Base-by-base conservation (phyloP, 2,329 filamentous ascomycete genomes). In the Colletotrichum lupini region DNA sequence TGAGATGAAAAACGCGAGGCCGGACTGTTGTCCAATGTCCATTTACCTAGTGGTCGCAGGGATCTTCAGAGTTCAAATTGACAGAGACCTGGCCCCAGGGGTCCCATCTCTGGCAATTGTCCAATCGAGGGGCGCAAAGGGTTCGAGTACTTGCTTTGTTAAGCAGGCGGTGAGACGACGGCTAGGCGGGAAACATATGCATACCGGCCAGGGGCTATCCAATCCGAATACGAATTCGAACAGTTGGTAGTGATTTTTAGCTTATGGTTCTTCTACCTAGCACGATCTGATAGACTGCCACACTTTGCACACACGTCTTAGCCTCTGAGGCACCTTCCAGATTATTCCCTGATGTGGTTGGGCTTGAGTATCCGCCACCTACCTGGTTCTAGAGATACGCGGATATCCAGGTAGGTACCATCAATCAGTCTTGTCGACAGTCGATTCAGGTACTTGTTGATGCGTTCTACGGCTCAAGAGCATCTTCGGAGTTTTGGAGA, bases 141-240 rank as follows among this genome's bases (percentile, higher is more conserved):
- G 24, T 16, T 22, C 1, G 2, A 8, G 8, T 16, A 19, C 42
- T 46, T 16, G 46, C 68, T 60, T 56, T 28, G 19, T 67, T 57
- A 14, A 71, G 68, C 63, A 61, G 56, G 63, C 68, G 68, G 64
- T 71, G 68, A 55, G 9, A 11, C 22, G 16, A 46, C 7, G 19
- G 60, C 24, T 46, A 4, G 8, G 24, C 26, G 16, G 52, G 42
- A 52, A 58, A 57, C 63, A 49, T 49, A 28, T 52, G 26, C 53
- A 52, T 14, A 53, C 35, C 35, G 61, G 63, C 52, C 46, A 49
- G 32, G 53, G 62, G 28, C 46, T 42, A 24, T 32, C 28, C 53
- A 67, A 71, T 67, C 68, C 68, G 68, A 71, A 71, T 71, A 71
- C 68, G 68, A 71, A 71, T n/a, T 61, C 63, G 56, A 67, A 61